These are phyloP conservation scores for Neurospora sp. DNA, from an alignment of 495 filamentous ascomycete species.

Conservation along the genomic window DNA sequence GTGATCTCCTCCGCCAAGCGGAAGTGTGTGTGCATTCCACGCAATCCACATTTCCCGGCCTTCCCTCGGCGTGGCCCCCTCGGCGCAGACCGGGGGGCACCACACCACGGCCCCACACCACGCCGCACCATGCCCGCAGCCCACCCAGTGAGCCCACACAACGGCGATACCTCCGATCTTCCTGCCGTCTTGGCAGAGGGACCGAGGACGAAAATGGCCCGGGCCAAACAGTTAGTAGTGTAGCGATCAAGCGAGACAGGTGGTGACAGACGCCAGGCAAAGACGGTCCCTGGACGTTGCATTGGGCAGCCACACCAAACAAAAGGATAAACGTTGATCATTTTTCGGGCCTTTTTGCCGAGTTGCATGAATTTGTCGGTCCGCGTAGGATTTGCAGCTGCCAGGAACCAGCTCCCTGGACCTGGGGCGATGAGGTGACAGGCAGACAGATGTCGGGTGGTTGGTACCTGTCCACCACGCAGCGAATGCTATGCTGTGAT, in stretches of 20 bases:
- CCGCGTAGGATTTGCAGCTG: background rate
- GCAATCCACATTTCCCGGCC: background rate
- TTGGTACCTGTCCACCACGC: background rate
- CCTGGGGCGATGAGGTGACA: background rate
- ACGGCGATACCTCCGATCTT: background rate
- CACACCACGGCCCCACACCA: background rate
- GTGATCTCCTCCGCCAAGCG: background rate
- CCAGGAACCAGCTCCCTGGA: background rate
- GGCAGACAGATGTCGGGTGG: background rate
- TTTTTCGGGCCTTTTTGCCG: background rate
- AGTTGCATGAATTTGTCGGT: background rate
- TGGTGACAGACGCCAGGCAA: too few relatives aligned
- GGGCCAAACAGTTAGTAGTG: background rate
- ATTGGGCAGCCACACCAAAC: too few relatives aligned
- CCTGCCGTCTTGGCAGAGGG: background rate
- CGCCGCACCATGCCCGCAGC: background rate
- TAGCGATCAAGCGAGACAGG: too few relatives aligned
- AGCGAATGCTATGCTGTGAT: background rate
- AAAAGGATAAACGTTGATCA: background rate
- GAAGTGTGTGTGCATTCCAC: background rate
- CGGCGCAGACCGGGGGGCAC: background rate
- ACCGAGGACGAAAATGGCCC: background rate
- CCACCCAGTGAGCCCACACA: background rate
- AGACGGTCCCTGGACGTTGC: too few relatives aligned
- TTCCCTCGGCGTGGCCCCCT: background rate